Percentiles rank a stretch among this genome's conserved stretches.
Evolutionary conservation across 106 monocot species (phyloP).

Genomic region (Hemerocallis citrina): DNA sequence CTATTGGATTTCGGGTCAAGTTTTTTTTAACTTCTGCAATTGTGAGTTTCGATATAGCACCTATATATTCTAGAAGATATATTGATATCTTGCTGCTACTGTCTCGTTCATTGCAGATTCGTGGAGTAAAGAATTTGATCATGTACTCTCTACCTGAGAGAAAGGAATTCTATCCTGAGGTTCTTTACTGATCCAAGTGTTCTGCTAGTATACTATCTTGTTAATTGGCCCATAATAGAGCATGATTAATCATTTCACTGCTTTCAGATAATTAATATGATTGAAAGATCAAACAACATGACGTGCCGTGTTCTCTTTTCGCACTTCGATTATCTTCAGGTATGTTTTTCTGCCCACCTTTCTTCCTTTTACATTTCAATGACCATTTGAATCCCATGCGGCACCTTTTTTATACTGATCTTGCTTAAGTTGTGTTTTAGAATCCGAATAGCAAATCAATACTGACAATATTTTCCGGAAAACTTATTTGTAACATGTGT

Average conservation of each 20-base stretch:
- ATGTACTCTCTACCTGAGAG: conserved; percentile 89
- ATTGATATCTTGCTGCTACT: neutral
- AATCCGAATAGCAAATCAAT: too few species aligned
- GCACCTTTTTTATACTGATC: too few species aligned
- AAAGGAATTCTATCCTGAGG: conserved; percentile 91
- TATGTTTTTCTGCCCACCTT: conserved; percentile 11
- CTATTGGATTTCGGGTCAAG: too few species aligned
- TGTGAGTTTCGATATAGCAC: neutral
- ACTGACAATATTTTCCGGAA: too few species aligned
- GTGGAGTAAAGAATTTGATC: conserved; percentile 63
- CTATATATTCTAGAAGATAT: neutral
- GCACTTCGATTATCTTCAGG: conserved; percentile 38
- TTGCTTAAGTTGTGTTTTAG: too few species aligned
- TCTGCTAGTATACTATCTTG: neutral
- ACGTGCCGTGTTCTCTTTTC: conserved; percentile 56
- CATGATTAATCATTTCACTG: neutral
- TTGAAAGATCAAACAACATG: conserved; percentile 39
- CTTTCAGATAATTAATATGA: conserved; percentile 57
- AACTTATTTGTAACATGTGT: too few species aligned
- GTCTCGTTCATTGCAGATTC: conserved; percentile 55
- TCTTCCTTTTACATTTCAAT: neutral
- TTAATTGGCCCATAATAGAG: too few species aligned
- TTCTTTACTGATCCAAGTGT: conserved; percentile 4
- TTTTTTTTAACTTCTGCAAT: neutral
- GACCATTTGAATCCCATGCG: too few species aligned